Percentiles rank a stretch among this genome's conserved stretches.
Conservation (phyloP, 192 early-diverging fungal species). For the Coemansia sp. region DNA sequence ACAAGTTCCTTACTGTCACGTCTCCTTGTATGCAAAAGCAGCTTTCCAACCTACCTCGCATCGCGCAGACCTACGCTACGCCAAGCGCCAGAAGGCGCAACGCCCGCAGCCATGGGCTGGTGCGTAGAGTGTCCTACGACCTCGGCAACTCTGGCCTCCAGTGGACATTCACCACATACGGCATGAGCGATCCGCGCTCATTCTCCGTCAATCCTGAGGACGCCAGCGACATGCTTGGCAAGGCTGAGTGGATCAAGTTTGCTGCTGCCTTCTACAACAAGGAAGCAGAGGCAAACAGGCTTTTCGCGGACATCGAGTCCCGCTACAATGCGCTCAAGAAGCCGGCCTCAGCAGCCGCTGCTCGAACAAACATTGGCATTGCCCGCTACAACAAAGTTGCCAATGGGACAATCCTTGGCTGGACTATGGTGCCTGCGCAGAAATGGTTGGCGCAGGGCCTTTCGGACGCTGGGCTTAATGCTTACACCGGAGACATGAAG, state of each 20-base stretch:
- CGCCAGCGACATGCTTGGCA: slow-evolving; percentile 44
- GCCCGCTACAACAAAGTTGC: slow-evolving; percentile 52
- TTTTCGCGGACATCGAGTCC: slow-evolving; percentile 39
- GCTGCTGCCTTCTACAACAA: slow-evolving; percentile 44
- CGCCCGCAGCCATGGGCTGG: slow-evolving; percentile 7
- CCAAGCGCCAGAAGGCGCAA: slow-evolving; percentile 17
- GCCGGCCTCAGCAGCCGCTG: neutral
- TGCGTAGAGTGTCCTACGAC: slow-evolving; percentile 53
- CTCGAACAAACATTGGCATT: slow-evolving; percentile 32
- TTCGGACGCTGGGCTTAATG: slow-evolving; percentile 64
- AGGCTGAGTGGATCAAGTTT: slow-evolving; percentile 55
- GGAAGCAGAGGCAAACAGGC: slow-evolving; percentile 40
- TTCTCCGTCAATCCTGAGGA: slow-evolving; percentile 43
- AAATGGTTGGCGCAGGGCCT: slow-evolving; percentile 52
- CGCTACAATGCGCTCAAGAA: slow-evolving; percentile 40
- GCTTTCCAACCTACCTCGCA: slow-evolving; percentile 46
- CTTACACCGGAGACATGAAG: slow-evolving; percentile 25
- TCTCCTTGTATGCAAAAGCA: slow-evolving; percentile 59
- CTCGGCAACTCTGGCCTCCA: slow-evolving; percentile 52
- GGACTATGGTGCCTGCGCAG: slow-evolving; percentile 48
- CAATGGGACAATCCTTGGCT: slow-evolving; percentile 43
- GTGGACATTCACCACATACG: slow-evolving; percentile 57
- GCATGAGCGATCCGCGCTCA: slow-evolving; percentile 49
- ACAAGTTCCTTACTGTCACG: slow-evolving; percentile 43
- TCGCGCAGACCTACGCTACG: slow-evolving; percentile 40